These are phyloP conservation scores for Calophaca sinica DNA, from an alignment of 306 rosid genomes.

Conservation along the genomic window DNA sequence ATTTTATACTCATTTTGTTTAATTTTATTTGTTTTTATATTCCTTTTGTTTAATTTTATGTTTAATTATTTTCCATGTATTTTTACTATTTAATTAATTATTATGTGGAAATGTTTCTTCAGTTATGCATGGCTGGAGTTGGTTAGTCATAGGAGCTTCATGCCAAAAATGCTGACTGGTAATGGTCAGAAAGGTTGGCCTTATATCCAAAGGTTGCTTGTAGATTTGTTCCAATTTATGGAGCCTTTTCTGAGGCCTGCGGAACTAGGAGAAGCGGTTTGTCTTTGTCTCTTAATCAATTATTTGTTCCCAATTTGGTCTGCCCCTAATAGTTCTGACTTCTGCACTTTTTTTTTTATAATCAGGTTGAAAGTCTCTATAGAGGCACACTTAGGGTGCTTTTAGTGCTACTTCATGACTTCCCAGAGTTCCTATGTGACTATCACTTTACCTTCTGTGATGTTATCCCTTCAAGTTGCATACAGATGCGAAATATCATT, in stretches of 20 bases:
- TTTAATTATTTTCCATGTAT: not conserved
- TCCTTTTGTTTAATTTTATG: not conserved
- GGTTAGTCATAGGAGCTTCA: conserved; percentile 93
- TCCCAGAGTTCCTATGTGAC: conserved; percentile 96
- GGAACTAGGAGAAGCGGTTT: conserved; percentile 85
- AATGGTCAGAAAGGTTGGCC: conserved; percentile 97
- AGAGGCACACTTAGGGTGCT: conserved; percentile 97
- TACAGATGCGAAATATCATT: conserved; percentile 97
- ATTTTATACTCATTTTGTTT: no score
- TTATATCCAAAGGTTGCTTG: conserved; percentile 83
- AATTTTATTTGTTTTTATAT: no score
- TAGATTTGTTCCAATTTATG: conserved; percentile 92
- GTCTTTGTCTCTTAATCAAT: conserved; percentile 45
- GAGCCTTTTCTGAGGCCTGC: conserved; percentile 98
- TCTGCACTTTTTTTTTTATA: conserved; percentile 24
- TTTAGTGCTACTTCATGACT: conserved; percentile 95
- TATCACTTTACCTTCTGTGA: conserved; percentile 97
- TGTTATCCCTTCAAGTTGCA: conserved; percentile 96
- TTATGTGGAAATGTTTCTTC: conserved; percentile 48
- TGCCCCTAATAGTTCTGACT: not conserved
- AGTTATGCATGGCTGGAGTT: conserved; percentile 99
- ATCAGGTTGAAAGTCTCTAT: conserved; percentile 82
- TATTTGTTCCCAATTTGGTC: conserved; percentile 20
- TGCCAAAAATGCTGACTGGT: conserved; percentile 94
- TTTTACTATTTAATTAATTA: conserved; percentile 11